A percentile compares a stretch with the other conserved stretches of the same genome.
These are phyloP conservation scores for Silene latifolia DNA, from an alignment of 148 eudicot species.

Conservation along the genomic window DNA sequence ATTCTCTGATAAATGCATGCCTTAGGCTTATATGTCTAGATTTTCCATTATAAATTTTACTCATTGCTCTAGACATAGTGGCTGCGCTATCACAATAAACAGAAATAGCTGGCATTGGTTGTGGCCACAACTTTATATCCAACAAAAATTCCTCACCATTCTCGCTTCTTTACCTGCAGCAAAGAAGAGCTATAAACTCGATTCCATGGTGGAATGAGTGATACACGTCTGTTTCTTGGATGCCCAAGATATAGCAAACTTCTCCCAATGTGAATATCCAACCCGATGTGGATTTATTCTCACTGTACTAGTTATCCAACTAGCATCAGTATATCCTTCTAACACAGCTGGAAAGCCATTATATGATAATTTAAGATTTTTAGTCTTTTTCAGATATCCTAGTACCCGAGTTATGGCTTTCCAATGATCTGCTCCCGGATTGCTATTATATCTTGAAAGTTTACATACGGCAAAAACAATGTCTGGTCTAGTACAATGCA, in stretches of 20 bases:
- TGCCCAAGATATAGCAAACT: slow-evolving; percentile 22
- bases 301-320: slow-evolving; percentile 11
- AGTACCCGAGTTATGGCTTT: no score
- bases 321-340: slow-evolving; percentile 11
- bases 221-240: slow-evolving; percentile 23
- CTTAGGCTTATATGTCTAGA: no score
- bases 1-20: no score
- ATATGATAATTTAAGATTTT: no score
- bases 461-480: slow-evolving; percentile 10
- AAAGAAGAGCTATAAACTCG: slow-evolving; percentile 15
- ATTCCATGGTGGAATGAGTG: slow-evolving; percentile 16
- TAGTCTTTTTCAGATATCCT: no score
- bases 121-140: slow-evolving; percentile 18
- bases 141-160: slow-evolving; percentile 16
- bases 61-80: slow-evolving; percentile 9
- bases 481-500: neutral
- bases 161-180: slow-evolving; percentile 17
- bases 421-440: slow-evolving; percentile 15
- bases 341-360: no score
- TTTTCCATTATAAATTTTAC: no score
- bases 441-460: neutral
- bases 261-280: slow-evolving; percentile 3
- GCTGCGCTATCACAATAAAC: slow-evolving; percentile 16
- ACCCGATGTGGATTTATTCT: neutral
- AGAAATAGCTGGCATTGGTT: no score